Percentiles rank a stretch among this genome's conserved stretches.
phyloP scores from a whole-genome alignment of 169 alveolate species.

The Plasmodium inui region DNA sequence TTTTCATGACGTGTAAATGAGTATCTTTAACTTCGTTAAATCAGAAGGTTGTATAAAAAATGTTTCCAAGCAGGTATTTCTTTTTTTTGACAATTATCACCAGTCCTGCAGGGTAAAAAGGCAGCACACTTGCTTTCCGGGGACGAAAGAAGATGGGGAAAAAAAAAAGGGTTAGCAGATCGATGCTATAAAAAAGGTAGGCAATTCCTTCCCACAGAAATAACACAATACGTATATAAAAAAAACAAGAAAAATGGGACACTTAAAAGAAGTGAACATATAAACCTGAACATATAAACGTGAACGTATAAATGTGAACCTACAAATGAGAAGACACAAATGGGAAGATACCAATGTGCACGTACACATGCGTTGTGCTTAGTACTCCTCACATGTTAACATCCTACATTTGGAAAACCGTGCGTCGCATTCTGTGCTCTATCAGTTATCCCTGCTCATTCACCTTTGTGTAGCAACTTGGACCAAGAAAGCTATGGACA shows the following conservation, averaged over 20 bases:
- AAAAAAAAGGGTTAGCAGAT: neutral
- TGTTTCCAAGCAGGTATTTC: neutral
- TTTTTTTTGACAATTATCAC: neutral
- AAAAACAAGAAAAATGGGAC: neutral
- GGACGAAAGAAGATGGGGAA: neutral
- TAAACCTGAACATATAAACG: neutral
- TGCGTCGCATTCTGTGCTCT: neutral
- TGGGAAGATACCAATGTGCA: neutral
- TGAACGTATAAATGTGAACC: neutral
- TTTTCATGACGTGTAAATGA: neutral
- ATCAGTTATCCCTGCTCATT: neutral
- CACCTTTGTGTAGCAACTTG: neutral
- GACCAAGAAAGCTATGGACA: neutral
- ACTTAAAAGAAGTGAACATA: neutral
- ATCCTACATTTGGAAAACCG: neutral
- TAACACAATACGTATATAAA: neutral
- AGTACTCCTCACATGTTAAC: neutral
- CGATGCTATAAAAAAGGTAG: neutral
- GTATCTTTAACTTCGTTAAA: neutral
- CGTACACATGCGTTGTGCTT: neutral
- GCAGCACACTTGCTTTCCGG: neutral
- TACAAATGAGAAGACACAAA: neutral
- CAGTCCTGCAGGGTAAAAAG: neutral
- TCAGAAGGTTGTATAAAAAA: neutral
- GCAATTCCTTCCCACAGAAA: neutral